A percentile compares a stretch with the other conserved stretches of the same genome.
Evolutionary conservation across 208 protist genomes (phyloP).

Genomic region (Trichomonas gallinae): DNA sequence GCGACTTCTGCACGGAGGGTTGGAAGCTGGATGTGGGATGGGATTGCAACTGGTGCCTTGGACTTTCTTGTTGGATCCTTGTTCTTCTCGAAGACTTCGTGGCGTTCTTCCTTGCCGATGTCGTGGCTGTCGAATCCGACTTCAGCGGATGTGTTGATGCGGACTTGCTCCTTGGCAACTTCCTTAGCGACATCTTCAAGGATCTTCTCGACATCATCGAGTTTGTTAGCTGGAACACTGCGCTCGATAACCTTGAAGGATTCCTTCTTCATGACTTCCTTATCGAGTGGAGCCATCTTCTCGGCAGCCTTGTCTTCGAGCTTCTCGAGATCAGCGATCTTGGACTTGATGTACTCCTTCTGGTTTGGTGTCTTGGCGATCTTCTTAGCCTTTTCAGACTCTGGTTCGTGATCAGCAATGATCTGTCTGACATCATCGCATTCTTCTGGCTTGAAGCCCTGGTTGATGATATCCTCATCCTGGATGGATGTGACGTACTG

Average conservation of each 20-base stretch:
- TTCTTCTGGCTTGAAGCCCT: neutral
- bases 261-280: neutral
- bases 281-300: neutral
- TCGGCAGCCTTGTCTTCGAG: neutral
- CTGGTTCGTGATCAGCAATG: neutral
- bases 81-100: neutral
- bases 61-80: neutral
- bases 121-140: neutral
- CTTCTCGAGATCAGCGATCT: neutral
- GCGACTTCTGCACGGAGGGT: neutral
- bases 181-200: neutral
- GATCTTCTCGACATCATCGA: neutral
- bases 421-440: neutral
- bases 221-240: neutral
- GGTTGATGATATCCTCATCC: neutral
- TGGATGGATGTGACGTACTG: neutral
- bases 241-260: neutral
- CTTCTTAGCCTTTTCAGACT: neutral
- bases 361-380: neutral
- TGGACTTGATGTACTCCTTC: neutral
- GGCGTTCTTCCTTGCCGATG: neutral
- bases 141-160: neutral
- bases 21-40: neutral
- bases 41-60: neutral
- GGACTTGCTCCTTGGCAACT: neutral